Percentiles rank a stretch among this genome's conserved stretches.
Conservation (phyloP, 129 eudicot genomes). For the Flaveria brownii region DNA sequence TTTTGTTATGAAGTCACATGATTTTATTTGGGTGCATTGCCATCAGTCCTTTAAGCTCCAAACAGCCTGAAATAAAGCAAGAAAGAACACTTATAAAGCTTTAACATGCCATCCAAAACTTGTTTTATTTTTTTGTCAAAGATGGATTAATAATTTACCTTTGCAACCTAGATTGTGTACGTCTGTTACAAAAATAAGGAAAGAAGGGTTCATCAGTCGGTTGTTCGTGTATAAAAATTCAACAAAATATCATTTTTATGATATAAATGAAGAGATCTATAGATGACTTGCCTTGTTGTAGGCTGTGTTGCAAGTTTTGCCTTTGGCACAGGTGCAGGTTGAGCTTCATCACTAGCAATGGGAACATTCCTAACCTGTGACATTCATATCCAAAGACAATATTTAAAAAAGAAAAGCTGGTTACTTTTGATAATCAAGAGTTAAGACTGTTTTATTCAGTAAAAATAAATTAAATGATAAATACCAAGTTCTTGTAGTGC, state of each 20-base stretch:
- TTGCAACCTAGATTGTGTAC: slow-evolving; percentile 47
- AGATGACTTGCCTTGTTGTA: slow-evolving; percentile 41
- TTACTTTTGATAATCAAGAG: neutral
- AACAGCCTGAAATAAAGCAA: slow-evolving; percentile 44
- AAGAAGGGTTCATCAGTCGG: slow-evolving; percentile 2
- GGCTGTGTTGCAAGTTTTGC: slow-evolving; percentile 39
- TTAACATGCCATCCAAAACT: slow-evolving; percentile 8
- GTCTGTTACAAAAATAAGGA: slow-evolving; percentile 40
- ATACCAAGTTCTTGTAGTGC: slow-evolving; percentile 75
- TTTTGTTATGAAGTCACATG: slow-evolving; percentile 23
- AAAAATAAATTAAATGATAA: neutral
- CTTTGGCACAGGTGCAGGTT: slow-evolving; percentile 38
- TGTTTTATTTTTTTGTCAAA: neutral
- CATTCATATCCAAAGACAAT: slow-evolving; percentile 17
- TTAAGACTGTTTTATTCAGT: no score
- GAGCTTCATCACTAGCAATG: slow-evolving; percentile 37
- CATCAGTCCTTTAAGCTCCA: slow-evolving; percentile 43
- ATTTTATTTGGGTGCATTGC: slow-evolving; percentile 18
- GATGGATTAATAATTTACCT: slow-evolving; percentile 38
- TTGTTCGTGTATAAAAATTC: neutral
- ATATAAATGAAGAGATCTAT: slow-evolving; percentile 1
- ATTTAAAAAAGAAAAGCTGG: neutral
- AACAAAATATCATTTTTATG: neutral
- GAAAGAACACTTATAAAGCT: neutral
- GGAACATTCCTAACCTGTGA: slow-evolving; percentile 56